Base-by-base conservation (phyloP, 305 asterid genomes). In the Fraxinus xanthoxyloides region DNA sequence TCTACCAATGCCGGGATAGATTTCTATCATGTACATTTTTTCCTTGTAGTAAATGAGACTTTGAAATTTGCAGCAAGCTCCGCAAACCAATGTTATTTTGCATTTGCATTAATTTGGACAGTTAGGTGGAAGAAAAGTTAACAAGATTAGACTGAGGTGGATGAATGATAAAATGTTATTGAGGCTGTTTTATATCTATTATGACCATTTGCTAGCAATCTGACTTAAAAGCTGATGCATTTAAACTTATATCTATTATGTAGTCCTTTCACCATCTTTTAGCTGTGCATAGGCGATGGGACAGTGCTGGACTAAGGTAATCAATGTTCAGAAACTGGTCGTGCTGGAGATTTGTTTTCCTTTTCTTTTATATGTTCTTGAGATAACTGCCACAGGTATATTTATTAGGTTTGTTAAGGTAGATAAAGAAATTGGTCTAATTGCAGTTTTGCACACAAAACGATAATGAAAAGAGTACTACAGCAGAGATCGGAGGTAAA, bases 231-330 rank as follows among this genome's bases (percentile, higher is more conserved):
- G 56, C 30, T 74, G 54, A 77, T 2, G 70, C 82, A 76, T 63
- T 81, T 78, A 74, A 74, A 77, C 46, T 86, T n/a, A n/a, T n/a
- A n/a, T n/a, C n/a, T n/a, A n/a, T n/a, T n/a, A n/a, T n/a, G 85
- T 80, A 84, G 85, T 72, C 80, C 85, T 86, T 59, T 69, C 82
- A 34, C 77, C 67, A 36, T 80, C 75, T 82, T 85, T 88, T 90
- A 59, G 84, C 83, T 82, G 87, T 83, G 87, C 85, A 77, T 82
- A 84, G 85, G 77, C 84, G 75, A 89, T 90, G 92, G 93, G 92
- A 87, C 93, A 85, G 76, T 90, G 90, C 90, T 92, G 95, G 95
- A 81, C 86, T 54, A 85, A 88, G 91, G 92, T 85, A 84, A 35
- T 59, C 24, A 26, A 63, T 8, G 76, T 56, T 31, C 75, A 69